Base-by-base conservation (phyloP, 106 monocot genomes). In the Phalaenopsis equestris region DNA sequence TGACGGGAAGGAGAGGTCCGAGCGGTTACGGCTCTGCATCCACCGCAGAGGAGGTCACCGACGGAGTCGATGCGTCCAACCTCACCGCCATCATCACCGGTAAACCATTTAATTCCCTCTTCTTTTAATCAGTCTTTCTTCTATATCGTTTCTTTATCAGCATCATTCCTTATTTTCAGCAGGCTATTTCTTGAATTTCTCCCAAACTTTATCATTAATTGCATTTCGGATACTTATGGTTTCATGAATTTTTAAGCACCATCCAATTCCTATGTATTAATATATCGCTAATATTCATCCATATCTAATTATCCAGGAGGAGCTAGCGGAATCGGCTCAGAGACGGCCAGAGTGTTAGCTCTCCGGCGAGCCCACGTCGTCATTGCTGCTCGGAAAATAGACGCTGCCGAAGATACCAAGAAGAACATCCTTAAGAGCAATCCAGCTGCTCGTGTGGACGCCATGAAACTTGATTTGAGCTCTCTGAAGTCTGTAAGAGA, bases 21-120 rank as follows among this genome's bases (percentile, higher is more conserved):
- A 97, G 90, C 70, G 96, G 96, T 49, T 97, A 86, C 19, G 96
- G 96, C 14, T 97, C 99, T 45, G 88, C 88, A 39, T 81, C 88
- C 74, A 95, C 95, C 4, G 95, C 99, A 0, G 95, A 99, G 86
- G 80, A 93, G 75, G 99, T 93, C 78, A 90, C 95, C 1, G 87
- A 84, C 1, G 88, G 91, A 41, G 24, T 91, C 38, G 91, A 99
- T 37, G 95, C 93, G 9, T 78, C 75, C 56, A 79, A 87, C 6
- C 84, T 95, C 80, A 95, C 99, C 18, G 94, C 84, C 87, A 85
- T 99, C 42, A 64, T 99, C 76, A 99, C 99, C 18, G 99, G 99
- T 99, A 52, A 52, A 52, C 52, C 14, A 52, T 52, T 52, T 52
- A 48, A 48, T 48, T 11, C 6, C 12, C 12, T 12, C 10, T 52